These are phyloP conservation scores for Jatropha curcas DNA, from an alignment of 345 rosid genomes.

Conservation along the genomic window DNA sequence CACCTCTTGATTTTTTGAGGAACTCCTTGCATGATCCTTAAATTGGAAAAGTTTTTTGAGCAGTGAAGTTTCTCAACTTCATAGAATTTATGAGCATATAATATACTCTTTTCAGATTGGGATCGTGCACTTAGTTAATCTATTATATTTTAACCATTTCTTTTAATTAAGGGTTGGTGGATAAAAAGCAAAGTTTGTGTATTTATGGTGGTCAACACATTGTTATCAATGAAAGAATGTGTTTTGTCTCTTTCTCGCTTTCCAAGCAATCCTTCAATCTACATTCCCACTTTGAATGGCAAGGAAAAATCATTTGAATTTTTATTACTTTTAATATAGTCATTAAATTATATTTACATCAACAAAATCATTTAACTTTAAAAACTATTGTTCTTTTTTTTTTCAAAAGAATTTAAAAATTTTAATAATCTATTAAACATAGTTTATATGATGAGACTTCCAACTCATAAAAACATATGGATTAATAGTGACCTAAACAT, in stretches of 20 bases:
- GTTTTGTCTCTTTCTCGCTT: background rate
- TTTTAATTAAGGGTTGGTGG: conserved; percentile 20
- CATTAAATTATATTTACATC: no score
- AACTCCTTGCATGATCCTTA: background rate
- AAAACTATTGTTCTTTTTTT: no score
- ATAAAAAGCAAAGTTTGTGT: conserved; percentile 30
- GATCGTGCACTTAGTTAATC: conserved; percentile 6
- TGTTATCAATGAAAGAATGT: conserved; percentile 15
- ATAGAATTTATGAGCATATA: background rate
- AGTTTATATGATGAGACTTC: no score
- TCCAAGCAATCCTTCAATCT: background rate
- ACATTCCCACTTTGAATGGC: background rate
- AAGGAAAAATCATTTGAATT: background rate
- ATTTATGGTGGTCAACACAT: conserved; percentile 23
- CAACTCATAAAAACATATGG: no score
- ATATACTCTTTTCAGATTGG: background rate
- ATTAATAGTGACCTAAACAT: no score
- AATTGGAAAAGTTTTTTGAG: background rate
- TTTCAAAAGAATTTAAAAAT: no score
- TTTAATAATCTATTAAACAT: no score
- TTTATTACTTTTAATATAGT: no score
- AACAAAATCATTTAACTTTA: no score
- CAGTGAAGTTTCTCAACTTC: conserved; percentile 15
- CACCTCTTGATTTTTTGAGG: conserved; percentile 23
- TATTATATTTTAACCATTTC: conserved; percentile 11